Conservation (phyloP, 2,329 filamentous ascomycete species). For the Hypocreales sp. region DNA sequence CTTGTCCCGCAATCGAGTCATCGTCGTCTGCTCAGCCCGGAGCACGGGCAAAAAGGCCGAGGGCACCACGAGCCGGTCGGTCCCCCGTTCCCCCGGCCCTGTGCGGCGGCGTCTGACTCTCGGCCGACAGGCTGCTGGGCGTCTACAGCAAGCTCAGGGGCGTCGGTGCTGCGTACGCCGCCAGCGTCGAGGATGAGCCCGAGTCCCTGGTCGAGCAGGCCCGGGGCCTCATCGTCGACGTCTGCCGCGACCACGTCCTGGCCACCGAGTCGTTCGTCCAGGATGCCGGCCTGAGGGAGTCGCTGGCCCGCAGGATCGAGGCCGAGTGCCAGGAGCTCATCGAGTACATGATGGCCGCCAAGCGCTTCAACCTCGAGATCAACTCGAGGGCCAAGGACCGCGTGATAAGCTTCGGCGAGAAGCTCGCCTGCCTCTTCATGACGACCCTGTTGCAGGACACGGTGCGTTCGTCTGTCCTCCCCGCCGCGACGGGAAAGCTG, state of each 20-base stretch:
- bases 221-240: slow-evolving; percentile 60
- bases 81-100: slow-evolving; percentile 12
- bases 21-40: slow-evolving; percentile 88
- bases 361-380: slow-evolving; percentile 57
- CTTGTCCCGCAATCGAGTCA: slow-evolving; percentile 57
- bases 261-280: slow-evolving; percentile 51
- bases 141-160: slow-evolving; percentile 41
- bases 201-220: slow-evolving; percentile 46
- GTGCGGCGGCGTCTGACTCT: too few relatives aligned
- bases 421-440: slow-evolving; percentile 88
- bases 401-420: slow-evolving; percentile 90
- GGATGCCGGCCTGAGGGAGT: slow-evolving; percentile 37
- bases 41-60: slow-evolving; percentile 90
- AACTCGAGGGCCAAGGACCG: slow-evolving; percentile 69
- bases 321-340: slow-evolving; percentile 67
- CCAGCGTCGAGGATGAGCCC: slow-evolving; percentile 36
- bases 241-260: slow-evolving; percentile 66
- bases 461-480: slow-evolving; percentile 17
- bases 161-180: slow-evolving; percentile 29
- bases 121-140: slow-evolving; percentile 42
- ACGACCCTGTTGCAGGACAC: slow-evolving; percentile 66
- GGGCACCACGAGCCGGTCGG: slow-evolving; percentile 88
- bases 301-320: slow-evolving; percentile 52
- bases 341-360: slow-evolving; percentile 53
- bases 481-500: not conserved